A percentile compares a stretch with the other conserved stretches of the same genome.
Conservation (phyloP, 2,329 filamentous ascomycete genomes). For the Curvularia verruculosa region DNA sequence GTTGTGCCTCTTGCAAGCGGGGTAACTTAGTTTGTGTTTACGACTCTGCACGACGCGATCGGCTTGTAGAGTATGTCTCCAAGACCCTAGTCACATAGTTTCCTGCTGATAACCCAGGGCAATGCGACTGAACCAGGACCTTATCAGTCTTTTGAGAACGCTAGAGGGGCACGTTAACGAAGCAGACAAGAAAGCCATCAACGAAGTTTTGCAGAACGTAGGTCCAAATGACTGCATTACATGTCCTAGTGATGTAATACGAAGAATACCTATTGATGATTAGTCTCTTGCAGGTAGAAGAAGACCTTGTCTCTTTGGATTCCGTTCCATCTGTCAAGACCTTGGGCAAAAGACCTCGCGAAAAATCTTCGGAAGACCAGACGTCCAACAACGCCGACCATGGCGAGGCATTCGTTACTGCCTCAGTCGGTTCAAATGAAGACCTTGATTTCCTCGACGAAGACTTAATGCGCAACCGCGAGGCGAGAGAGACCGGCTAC, state of each 20-base stretch:
- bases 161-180: conserved; percentile 23
- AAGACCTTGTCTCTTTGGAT: conserved; percentile 20
- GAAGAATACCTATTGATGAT: neutral
- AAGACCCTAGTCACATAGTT: neutral
- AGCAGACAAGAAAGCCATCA: conserved; percentile 24
- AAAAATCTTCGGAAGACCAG: neutral
- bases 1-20: conserved; percentile 26
- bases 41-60: conserved; percentile 33
- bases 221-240: neutral
- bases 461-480: conserved; percentile 35
- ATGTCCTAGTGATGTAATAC: neutral
- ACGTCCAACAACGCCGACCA: neutral
- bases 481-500: conserved; percentile 43
- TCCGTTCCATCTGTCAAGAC: conserved; percentile 4
- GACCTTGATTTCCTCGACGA: conserved; percentile 39
- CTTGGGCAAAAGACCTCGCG: conserved; percentile 26
- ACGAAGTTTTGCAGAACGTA: conserved; percentile 27
- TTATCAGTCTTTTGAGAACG: conserved; percentile 25
- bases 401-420: conserved; percentile 31
- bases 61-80: conserved; percentile 27
- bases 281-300: conserved; percentile 21
- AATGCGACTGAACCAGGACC: conserved; percentile 27
- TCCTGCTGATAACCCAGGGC: conserved; percentile 17
- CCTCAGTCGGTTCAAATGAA: conserved; percentile 38
- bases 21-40: conserved; percentile 26